Evolutionary conservation across 495 filamentous ascomycete species (phyloP).

Genomic region (Xylaria longipes): DNA sequence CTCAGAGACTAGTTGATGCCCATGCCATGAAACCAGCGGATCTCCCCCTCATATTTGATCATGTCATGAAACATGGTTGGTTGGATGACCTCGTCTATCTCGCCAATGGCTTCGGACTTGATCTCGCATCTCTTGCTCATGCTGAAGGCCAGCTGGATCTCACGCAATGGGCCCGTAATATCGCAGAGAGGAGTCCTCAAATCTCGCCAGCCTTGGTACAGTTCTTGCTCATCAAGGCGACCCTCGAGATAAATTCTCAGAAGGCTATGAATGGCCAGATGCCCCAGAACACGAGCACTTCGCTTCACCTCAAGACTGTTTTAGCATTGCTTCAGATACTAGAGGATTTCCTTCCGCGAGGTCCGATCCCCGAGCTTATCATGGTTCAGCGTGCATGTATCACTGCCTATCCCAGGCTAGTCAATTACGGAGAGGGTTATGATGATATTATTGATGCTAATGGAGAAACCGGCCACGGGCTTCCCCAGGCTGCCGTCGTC

Average conservation of each 20-base stretch:
- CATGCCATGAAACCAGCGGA: slow-evolving; percentile 77
- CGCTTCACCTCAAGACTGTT: slow-evolving; percentile 83
- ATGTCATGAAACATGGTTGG: slow-evolving; percentile 79
- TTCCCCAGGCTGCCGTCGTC: slow-evolving; percentile 78
- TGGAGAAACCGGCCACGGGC: slow-evolving; percentile 75
- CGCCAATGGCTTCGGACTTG: slow-evolving; percentile 81
- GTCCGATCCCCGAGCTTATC: slow-evolving; percentile 57
- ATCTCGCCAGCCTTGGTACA: slow-evolving; percentile 70
- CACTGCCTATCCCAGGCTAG: slow-evolving; percentile 90
- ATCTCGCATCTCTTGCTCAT: slow-evolving; percentile 89
- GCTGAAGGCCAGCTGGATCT: slow-evolving; percentile 80
- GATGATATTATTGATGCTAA: slow-evolving; percentile 90
- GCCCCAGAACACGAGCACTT: slow-evolving; percentile 53
- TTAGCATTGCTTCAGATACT: slow-evolving; percentile 79
- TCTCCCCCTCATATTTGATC: slow-evolving; percentile 82
- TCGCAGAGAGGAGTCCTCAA: slow-evolving; percentile 62
- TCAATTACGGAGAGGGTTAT: slow-evolving; percentile 92
- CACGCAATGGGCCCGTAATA: slow-evolving; percentile 77
- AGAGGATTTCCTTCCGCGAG: slow-evolving; percentile 63
- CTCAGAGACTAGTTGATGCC: slow-evolving; percentile 74
- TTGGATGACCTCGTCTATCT: slow-evolving; percentile 77
- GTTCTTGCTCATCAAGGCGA: slow-evolving; percentile 82
- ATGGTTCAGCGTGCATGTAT: slow-evolving; percentile 83
- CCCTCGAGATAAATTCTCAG: slow-evolving; percentile 76
- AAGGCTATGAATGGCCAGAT: slow-evolving; percentile 61